These are phyloP conservation scores for Saccharomycopsis babjevae DNA, from an alignment of 805 yeast species.

Conservation along the genomic window DNA sequence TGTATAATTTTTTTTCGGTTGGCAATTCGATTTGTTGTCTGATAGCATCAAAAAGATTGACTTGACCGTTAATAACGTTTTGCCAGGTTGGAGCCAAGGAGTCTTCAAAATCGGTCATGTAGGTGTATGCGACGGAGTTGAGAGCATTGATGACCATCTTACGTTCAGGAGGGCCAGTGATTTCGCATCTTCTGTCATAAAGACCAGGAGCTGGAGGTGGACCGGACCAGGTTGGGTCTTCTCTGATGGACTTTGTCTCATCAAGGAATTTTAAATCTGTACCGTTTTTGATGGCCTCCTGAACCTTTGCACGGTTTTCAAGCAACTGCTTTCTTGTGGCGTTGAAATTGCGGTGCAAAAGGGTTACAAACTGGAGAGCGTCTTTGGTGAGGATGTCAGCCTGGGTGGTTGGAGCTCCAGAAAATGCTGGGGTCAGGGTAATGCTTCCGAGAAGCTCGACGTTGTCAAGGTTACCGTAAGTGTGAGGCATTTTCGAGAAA, in stretches of 20 bases:
- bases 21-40: conserved; percentile 53
- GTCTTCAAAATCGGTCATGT: conserved; percentile 83
- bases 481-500: not conserved
- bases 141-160: conserved; percentile 77
- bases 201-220: conserved; percentile 63
- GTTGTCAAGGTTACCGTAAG: conserved; percentile 36
- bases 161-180: conserved; percentile 80
- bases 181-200: conserved; percentile 66
- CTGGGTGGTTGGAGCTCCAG: conserved; percentile 32
- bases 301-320: conserved; percentile 51
- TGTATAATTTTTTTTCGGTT: conserved; percentile 36
- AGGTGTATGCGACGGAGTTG: conserved; percentile 69
- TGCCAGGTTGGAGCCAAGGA: conserved; percentile 79
- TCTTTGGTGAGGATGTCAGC: conserved; percentile 44
- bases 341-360: conserved; percentile 67
- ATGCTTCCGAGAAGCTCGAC: conserved; percentile 46
- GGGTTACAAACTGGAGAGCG: conserved; percentile 60
- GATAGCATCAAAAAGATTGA: conserved; percentile 64
- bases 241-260: conserved; percentile 60
- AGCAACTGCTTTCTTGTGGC: conserved; percentile 47
- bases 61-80: conserved; percentile 73
- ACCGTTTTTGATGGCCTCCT: conserved; percentile 53
- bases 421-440: conserved; percentile 24
- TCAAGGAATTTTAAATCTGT: conserved; percentile 51
- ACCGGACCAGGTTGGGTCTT: conserved; percentile 69